These are phyloP conservation scores for Russula sp. DNA, from an alignment of 768 basidiomycete species.

Conservation along the genomic window DNA sequence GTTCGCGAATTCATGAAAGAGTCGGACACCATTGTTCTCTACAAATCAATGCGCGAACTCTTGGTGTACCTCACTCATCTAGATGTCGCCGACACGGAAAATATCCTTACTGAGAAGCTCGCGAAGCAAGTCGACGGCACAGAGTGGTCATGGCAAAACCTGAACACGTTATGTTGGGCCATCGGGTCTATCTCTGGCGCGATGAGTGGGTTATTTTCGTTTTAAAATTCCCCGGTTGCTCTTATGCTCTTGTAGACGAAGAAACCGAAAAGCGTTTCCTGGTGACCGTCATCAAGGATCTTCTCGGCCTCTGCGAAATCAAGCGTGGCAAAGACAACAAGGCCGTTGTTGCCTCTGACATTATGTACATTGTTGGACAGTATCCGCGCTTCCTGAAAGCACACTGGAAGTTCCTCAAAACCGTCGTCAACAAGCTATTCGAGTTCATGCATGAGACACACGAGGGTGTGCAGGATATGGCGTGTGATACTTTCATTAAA, in stretches of 20 bases:
- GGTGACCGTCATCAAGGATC: conserved; percentile 97
- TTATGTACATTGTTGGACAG: conserved; percentile 99
- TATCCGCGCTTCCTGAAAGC: conserved; percentile 99
- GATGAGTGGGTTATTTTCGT: conserved; percentile 69
- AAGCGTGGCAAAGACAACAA: conserved; percentile 99
- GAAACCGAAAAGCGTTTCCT: conserved; percentile 99
- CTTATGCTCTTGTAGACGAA: conserved; percentile 56
- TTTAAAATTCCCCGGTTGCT: neutral
- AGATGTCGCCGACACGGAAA: conserved; percentile 94
- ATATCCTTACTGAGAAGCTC: conserved; percentile 94
- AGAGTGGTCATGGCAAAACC: conserved; percentile 99
- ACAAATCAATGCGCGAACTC: conserved; percentile 98
- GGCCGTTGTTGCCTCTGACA: conserved; percentile 93
- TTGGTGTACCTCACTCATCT: conserved; percentile 97
- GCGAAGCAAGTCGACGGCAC: conserved; percentile 95
- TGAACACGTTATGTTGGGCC: conserved; percentile 99
- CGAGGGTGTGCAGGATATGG: conserved; percentile 99
- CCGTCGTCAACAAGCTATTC: conserved; percentile 98
- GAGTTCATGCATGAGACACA: conserved; percentile 99
- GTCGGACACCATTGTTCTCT: conserved; percentile 94
- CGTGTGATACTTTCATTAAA: conserved; percentile 99
- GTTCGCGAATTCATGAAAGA: conserved; percentile 99
- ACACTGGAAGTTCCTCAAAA: conserved; percentile 99
- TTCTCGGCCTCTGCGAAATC: conserved; percentile 95
- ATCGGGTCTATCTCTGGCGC: conserved; percentile 99